A percentile compares a stretch with the other conserved stretches of the same genome.
Evolutionary conservation across 148 eudicot species (phyloP).

Genomic region (Nepenthes gracilis): DNA sequence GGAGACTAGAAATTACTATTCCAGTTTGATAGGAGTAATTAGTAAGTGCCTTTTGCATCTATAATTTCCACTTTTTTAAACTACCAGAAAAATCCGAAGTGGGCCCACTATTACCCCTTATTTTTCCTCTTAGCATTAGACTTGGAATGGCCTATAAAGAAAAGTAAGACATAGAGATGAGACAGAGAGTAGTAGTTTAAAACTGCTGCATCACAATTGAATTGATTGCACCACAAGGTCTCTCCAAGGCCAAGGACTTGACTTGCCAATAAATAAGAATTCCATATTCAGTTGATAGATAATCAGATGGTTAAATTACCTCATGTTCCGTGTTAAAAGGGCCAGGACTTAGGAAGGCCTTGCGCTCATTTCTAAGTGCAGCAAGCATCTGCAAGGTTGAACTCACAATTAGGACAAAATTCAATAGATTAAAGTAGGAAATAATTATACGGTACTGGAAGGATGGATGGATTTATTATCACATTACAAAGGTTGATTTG

Average conservation of each 20-base stretch:
- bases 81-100: too few relatives aligned
- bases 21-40: too few relatives aligned
- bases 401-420: neutral
- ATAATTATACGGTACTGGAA: too few relatives aligned
- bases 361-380: slow-evolving; percentile 69
- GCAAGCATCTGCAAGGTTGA: slow-evolving; percentile 71
- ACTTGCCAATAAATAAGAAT: neutral
- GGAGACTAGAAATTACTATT: too few relatives aligned
- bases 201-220: too few relatives aligned
- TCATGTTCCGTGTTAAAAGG: slow-evolving; percentile 95
- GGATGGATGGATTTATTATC: neutral
- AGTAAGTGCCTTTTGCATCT: too few relatives aligned
- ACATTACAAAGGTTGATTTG: neutral
- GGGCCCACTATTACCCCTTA: too few relatives aligned
- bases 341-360: slow-evolving; percentile 39
- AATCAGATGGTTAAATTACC: slow-evolving; percentile 26
- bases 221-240: neutral
- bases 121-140: too few relatives aligned
- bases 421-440: neutral
- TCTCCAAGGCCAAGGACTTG: neutral
- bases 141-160: too few relatives aligned
- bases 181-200: neutral
- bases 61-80: too few relatives aligned
- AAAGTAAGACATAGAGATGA: neutral
- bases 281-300: neutral